Conservation (phyloP, 208 protist species). For the Wallacemonas sp. region DNA sequence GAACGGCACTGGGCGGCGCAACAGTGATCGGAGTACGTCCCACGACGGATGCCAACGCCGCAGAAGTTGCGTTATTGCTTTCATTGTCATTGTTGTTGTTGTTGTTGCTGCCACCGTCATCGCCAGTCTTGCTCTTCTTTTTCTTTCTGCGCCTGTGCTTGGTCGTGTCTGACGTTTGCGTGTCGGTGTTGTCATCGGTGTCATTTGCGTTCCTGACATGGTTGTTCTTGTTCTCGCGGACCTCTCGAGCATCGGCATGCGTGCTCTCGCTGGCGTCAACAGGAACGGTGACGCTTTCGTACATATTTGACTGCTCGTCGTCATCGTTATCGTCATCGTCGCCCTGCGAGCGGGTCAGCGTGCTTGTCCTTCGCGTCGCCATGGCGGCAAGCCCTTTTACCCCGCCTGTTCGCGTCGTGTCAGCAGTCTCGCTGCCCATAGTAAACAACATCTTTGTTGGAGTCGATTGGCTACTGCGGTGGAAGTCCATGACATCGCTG, state of each 20-base stretch:
- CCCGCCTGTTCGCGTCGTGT: not conserved
- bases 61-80: not conserved
- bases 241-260: too few relatives aligned
- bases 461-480: not conserved
- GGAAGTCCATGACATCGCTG: not conserved
- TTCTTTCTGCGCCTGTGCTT: constrained; percentile 3
- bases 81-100: not conserved
- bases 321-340: not conserved
- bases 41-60: not conserved
- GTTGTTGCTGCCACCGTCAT: too few relatives aligned
- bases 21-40: not conserved
- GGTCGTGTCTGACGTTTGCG: not conserved
- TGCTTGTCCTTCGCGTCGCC: too few relatives aligned
- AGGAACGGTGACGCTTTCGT: not conserved
- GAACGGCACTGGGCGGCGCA: not conserved
- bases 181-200: not conserved
- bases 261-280: not conserved
- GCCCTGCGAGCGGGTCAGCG: not conserved
- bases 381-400: too few relatives aligned
- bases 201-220: not conserved
- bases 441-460: constrained; percentile 10
- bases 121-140: too few relatives aligned
- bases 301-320: not conserved
- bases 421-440: constrained; percentile 1
- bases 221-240: not conserved